A percentile compares a stretch with the other conserved stretches of the same genome.
Conservation (phyloP, 2,329 filamentous ascomycete species). For the Albifimbria verrucaria region DNA sequence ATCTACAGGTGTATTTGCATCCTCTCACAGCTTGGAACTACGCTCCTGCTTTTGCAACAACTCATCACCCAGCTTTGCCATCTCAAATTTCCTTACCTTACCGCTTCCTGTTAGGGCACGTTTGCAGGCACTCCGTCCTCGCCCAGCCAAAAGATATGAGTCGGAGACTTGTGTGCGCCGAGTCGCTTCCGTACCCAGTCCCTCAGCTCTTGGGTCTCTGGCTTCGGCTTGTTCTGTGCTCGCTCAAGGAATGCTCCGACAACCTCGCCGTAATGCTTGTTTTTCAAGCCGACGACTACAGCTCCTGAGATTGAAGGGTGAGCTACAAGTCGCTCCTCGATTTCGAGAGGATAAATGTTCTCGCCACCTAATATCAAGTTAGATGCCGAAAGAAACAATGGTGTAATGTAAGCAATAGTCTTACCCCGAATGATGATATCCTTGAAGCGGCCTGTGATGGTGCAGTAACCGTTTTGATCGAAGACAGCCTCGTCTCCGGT, state of each 20-base stretch:
- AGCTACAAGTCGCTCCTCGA: slow-evolving; percentile 67
- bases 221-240: slow-evolving; percentile 32
- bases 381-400: slow-evolving; percentile 6
- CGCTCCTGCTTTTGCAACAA: slow-evolving; percentile 44
- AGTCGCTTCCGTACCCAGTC: slow-evolving; percentile 61
- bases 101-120: slow-evolving; percentile 69
- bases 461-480: slow-evolving; percentile 66
- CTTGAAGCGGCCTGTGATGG: slow-evolving; percentile 73
- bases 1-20: background rate
- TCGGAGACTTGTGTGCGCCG: slow-evolving; percentile 66
- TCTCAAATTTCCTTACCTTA: slow-evolving; percentile 67
- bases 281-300: slow-evolving; percentile 66
- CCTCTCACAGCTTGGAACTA: slow-evolving; percentile 45
- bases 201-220: slow-evolving; percentile 51
- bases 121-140: slow-evolving; percentile 50
- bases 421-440: slow-evolving; percentile 73
- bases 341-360: slow-evolving; percentile 72
- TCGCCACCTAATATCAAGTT: slow-evolving; percentile 55
- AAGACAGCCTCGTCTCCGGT: slow-evolving; percentile 69
- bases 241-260: slow-evolving; percentile 61
- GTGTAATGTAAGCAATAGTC: no score
- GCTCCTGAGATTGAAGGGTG: slow-evolving; percentile 62
- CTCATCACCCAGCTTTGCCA: slow-evolving; percentile 53
- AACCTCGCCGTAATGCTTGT: slow-evolving; percentile 70
- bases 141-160: slow-evolving; percentile 75